Percentiles rank a stretch among this genome's conserved stretches.
These are phyloP conservation scores for Chloromonas sp. DNA, from an alignment of 163 green algal genomes.

Conservation along the genomic window DNA sequence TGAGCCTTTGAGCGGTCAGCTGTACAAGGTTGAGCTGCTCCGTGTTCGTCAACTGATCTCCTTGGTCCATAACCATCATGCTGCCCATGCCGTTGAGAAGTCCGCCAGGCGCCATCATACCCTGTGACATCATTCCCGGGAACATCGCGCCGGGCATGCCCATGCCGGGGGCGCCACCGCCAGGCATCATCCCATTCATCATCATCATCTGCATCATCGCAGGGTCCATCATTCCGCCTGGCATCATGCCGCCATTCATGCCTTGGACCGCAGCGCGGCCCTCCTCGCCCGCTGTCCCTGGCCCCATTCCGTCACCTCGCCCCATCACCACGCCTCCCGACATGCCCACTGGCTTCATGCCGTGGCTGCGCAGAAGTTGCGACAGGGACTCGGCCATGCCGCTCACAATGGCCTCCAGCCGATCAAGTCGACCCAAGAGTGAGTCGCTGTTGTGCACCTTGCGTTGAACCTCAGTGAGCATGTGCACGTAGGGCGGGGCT, in stretches of 20 bases:
- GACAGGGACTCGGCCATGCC: neutral
- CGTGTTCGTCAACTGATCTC: neutral
- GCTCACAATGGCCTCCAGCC: constrained; percentile 4
- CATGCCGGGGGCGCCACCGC: neutral
- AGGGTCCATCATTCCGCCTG: constrained; percentile 3
- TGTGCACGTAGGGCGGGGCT: constrained; percentile 42
- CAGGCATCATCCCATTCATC: constrained; percentile 2
- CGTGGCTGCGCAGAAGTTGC: neutral
- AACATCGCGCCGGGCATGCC: neutral
- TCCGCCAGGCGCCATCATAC: neutral
- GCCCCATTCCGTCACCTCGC: neutral
- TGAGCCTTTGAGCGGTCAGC: constrained; percentile 19
- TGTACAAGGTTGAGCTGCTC: constrained; percentile 31
- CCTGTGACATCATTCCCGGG: neutral
- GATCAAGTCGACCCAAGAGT: constrained; percentile 6
- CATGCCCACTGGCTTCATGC: neutral
- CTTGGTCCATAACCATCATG: constrained; percentile 5
- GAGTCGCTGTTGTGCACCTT: constrained; percentile 13
- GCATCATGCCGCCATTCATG: neutral
- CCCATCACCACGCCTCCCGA: neutral
- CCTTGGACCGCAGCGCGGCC: neutral
- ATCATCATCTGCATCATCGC: neutral
- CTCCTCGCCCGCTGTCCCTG: neutral
- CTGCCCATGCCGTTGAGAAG: neutral
- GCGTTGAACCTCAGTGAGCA: constrained; percentile 23